Evolutionary conservation across 2,329 filamentous ascomycete species (phyloP), one percentile per base, ranked within the genome.

Genomic region (Myriosclerotinia duriaeana): DNA sequence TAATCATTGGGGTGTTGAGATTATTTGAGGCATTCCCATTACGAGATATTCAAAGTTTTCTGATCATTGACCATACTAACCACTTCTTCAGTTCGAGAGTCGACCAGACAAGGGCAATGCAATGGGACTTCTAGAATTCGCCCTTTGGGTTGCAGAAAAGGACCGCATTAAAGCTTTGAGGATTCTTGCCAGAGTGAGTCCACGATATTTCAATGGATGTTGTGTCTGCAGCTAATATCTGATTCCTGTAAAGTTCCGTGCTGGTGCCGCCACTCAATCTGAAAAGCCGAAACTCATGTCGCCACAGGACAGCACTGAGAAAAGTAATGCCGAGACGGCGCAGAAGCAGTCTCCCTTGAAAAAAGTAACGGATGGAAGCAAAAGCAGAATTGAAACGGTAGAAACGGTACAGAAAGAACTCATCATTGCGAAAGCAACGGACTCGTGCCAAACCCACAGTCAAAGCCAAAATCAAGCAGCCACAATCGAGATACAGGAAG

Each of bases 1-100:
- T 26, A 26, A 26, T 11, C 7, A 0, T 17, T 22, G n/a, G 2
- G n/a, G 3, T 3, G 1, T 40, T 26, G n/a, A 2, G 22, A 1
- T 26, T 5, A 26, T 26, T 17, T 15, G n/a, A 56, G 53, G n/a
- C 53, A 26, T 26, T 26, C 26, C 26, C 26, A 26, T 26, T 26
- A 26, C 26, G 26, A 26, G 26, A 26, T 26, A 26, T 26, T 26
- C 26, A 26, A 26, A 26, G 26, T 26, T 26, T 26, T 26, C 26
- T 26, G 26, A 26, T 22, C 7, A 9, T 42, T 9, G 1, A 26
- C 14, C 22, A 40, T 52, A 36, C 58, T 40, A 26, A 56, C n/a
- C 26, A 6, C 17, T n/a, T n/a, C 17, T 12, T 36, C 8, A 61
- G 58, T 61, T 52, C n/a, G 58, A 61, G 38, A 38, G n/a, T 26